phyloP scores from a whole-genome alignment of 345 rosid species.

The Syzygium aromaticum region DNA sequence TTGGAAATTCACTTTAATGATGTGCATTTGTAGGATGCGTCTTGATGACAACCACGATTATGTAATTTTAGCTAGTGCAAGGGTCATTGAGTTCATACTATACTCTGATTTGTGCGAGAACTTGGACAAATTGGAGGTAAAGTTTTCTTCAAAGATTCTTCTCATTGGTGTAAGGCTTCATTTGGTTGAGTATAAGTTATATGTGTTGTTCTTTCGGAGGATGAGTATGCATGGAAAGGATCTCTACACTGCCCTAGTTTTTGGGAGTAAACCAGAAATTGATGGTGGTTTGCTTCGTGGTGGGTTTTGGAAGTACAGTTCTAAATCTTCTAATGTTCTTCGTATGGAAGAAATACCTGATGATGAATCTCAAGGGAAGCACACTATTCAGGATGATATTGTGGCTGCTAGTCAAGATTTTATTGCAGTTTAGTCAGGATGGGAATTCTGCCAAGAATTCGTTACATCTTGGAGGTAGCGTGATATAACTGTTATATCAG shows the following conservation, averaged over 20 bases:
- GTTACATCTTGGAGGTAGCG: constrained; percentile 66
- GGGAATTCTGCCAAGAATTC: constrained; percentile 74
- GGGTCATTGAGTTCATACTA: constrained; percentile 53
- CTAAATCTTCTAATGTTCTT: constrained; percentile 74
- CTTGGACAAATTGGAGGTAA: constrained; percentile 65
- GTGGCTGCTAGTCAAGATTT: constrained; percentile 84
- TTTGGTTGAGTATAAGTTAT: not conserved
- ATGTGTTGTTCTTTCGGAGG: constrained; percentile 32
- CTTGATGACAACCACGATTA: constrained; percentile 84
- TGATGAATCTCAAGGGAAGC: constrained; percentile 51
- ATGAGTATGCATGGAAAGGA: constrained; percentile 26
- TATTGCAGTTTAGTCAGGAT: constrained; percentile 81
- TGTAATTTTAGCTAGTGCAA: constrained; percentile 69
- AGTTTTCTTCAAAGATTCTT: not conserved
- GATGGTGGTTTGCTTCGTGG: constrained; percentile 71
- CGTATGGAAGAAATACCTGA: constrained; percentile 26
- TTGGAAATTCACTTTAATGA: not conserved
- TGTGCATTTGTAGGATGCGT: constrained; percentile 44
- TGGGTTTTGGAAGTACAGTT: constrained; percentile 90
- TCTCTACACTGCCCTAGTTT: constrained; percentile 64
- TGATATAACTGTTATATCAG: not conserved
- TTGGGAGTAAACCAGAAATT: constrained; percentile 73
- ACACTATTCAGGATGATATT: constrained; percentile 79
- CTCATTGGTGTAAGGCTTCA: not conserved
- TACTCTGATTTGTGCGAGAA: constrained; percentile 58